phyloP scores from a whole-genome alignment of 2,329 filamentous ascomycete genomes.

The Ascomycota sp. region DNA sequence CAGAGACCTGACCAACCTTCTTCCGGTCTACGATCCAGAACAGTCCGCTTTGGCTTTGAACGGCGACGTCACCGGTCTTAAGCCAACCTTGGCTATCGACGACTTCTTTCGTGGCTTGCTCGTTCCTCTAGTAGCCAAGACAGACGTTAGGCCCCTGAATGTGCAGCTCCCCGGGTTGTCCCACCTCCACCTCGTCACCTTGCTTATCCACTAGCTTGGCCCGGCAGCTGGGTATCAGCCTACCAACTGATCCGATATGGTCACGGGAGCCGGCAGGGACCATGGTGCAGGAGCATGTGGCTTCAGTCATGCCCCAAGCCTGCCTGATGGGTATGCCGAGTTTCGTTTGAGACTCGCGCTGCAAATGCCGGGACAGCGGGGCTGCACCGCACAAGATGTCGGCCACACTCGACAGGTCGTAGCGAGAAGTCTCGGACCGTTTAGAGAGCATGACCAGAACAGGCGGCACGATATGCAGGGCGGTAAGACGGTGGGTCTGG shows the following conservation, averaged over 20 bases:
- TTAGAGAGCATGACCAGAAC: conserved; percentile 38
- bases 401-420: conserved; percentile 7
- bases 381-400: conserved; percentile 37
- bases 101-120: conserved; percentile 37
- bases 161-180: conserved; percentile 36
- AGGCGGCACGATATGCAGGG: conserved; percentile 36
- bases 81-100: conserved; percentile 38
- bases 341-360: conserved; percentile 24
- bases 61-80: conserved; percentile 52
- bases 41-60: conserved; percentile 43
- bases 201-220: conserved; percentile 17
- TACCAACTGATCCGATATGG: background rate
- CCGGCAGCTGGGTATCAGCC: conserved; percentile 8
- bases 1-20: conserved; percentile 22
- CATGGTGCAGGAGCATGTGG: conserved; percentile 19
- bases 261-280: background rate
- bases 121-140: conserved; percentile 49
- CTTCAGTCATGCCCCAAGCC: conserved; percentile 37
- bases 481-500: conserved; percentile 25
- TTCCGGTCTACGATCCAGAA: conserved; percentile 65
- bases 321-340: conserved; percentile 20
- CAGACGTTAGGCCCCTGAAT: conserved; percentile 50
- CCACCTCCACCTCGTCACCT: conserved; percentile 15
- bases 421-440: conserved; percentile 19
- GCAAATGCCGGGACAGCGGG: conserved; percentile 30